A percentile compares a stretch with the other conserved stretches of the same genome.
phyloP scores from a whole-genome alignment of 2,329 filamentous ascomycete genomes.

The Stachybotrys elegans region DNA sequence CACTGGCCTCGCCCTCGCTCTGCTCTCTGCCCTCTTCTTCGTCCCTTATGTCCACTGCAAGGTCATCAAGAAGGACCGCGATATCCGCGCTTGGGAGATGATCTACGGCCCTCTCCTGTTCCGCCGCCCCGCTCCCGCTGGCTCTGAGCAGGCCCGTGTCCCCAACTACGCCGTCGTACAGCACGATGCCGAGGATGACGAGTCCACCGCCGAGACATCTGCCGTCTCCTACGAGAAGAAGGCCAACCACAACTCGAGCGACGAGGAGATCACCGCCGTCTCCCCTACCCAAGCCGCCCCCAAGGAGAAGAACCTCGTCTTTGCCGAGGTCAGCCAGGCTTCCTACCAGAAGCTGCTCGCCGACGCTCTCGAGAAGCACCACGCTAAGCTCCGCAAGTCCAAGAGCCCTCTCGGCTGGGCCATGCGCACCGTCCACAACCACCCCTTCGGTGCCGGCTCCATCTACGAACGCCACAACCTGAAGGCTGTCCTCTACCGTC shows the following conservation, averaged over 20 bases:
- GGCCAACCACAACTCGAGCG: constrained; percentile 15
- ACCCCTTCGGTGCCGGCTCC: constrained; percentile 66
- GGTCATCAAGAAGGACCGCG: constrained; percentile 61
- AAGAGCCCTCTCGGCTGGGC: constrained; percentile 74
- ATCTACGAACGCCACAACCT: constrained; percentile 74
- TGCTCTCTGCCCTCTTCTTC: constrained; percentile 63
- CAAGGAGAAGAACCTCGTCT: constrained; percentile 37
- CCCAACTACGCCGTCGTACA: constrained; percentile 77
- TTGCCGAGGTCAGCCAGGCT: constrained; percentile 43
- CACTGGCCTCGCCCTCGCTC: constrained; percentile 37
- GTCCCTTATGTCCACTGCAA: constrained; percentile 61
- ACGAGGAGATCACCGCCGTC: constrained; percentile 13
- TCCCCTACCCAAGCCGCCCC: background rate
- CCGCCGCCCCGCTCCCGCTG: constrained; percentile 47
- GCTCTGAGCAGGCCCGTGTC: constrained; percentile 51
- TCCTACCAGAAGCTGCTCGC: constrained; percentile 58
- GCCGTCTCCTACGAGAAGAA: constrained; percentile 15
- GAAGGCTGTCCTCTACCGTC: constrained; percentile 53
- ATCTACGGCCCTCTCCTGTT: constrained; percentile 58
- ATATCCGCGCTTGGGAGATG: constrained; percentile 57
- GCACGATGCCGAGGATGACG: constrained; percentile 48
- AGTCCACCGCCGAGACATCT: constrained; percentile 23
- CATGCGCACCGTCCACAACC: constrained; percentile 70
- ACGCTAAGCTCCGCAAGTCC: constrained; percentile 57
- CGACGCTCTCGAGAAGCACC: constrained; percentile 51